phyloP scores from a whole-genome alignment of 768 basidiomycete species.

The Lactarius tabidus region DNA sequence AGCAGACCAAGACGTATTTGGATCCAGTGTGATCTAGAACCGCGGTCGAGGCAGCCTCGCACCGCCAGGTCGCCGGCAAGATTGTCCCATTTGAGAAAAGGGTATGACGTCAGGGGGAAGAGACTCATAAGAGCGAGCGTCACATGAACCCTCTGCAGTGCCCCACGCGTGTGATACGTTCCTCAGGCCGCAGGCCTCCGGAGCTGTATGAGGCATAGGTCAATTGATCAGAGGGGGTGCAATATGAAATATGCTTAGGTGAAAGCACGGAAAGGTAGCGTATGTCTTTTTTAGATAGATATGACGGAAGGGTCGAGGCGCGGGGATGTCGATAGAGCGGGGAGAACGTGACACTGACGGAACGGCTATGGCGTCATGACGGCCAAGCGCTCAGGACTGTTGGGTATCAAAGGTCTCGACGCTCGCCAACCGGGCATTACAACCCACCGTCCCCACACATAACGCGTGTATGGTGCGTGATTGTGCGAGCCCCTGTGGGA shows the following conservation, averaged over 20 bases:
- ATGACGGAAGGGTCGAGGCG: constrained; percentile 15
- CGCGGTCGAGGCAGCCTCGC: not conserved
- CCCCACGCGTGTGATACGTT: not conserved
- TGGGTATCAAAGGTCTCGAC: not conserved
- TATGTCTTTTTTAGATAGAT: constrained; percentile 1
- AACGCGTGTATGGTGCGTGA: not conserved
- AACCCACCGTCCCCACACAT: not conserved
- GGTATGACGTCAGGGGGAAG: not conserved
- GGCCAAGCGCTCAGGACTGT: not conserved
- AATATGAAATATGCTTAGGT: not conserved
- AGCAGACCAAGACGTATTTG: not conserved
- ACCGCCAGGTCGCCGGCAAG: not conserved
- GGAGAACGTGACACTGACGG: constrained; percentile 7
- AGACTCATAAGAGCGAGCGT: not conserved
- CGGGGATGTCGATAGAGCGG: constrained; percentile 25
- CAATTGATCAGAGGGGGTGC: not conserved
- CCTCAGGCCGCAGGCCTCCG: not conserved
- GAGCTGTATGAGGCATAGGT: not conserved
- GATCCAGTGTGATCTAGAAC: not conserved
- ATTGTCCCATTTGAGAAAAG: not conserved
- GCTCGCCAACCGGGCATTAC: not conserved
- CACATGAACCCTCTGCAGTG: not conserved
- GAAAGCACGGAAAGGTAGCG: not conserved
- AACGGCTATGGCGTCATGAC: constrained; percentile 13
- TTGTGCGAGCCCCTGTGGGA: constrained; percentile 2